These are phyloP conservation scores for Fusarium algeriense DNA, from an alignment of 2,329 filamentous ascomycete species.

Conservation along the genomic window DNA sequence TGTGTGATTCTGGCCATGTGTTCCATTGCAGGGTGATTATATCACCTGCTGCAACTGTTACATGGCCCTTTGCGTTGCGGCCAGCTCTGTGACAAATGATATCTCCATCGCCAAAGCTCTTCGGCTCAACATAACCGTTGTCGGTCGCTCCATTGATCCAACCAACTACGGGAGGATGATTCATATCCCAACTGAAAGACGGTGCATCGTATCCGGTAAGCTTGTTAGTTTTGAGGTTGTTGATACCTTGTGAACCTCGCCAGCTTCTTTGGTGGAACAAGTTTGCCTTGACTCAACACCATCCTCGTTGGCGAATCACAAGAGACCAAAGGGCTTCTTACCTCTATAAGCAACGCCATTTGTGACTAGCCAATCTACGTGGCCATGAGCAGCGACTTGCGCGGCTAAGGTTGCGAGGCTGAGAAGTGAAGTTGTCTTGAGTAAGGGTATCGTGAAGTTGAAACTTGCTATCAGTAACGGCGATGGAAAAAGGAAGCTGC, in stretches of 20 bases:
- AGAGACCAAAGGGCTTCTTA: no score
- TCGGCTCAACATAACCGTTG: constrained; percentile 64
- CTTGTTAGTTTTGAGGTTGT: no score
- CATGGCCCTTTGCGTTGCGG: constrained; percentile 53
- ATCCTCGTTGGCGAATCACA: no score
- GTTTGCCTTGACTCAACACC: no score
- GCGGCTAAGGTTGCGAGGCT: background rate
- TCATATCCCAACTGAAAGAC: constrained; percentile 41
- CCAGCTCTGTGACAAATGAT: constrained; percentile 62
- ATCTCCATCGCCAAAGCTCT: constrained; percentile 54
- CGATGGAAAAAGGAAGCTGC: no score
- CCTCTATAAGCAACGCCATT: constrained; percentile 33
- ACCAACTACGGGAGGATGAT: constrained; percentile 36
- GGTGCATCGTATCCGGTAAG: constrained; percentile 41
- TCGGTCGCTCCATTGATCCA: constrained; percentile 49
- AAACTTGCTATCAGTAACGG: no score
- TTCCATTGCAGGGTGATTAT: constrained; percentile 57
- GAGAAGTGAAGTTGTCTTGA: constrained; percentile 1
- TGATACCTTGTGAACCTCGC: no score
- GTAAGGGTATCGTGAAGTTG: constrained; percentile 20
- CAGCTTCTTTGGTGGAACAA: no score
- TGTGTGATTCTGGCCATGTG: constrained; percentile 58
- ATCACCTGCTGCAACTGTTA: constrained; percentile 55
- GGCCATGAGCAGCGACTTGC: constrained; percentile 34
- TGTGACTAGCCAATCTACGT: constrained; percentile 45